Evolutionary conservation across 192 early-diverging fungal species (phyloP).

Genomic region (Paraglomus occultum): DNA sequence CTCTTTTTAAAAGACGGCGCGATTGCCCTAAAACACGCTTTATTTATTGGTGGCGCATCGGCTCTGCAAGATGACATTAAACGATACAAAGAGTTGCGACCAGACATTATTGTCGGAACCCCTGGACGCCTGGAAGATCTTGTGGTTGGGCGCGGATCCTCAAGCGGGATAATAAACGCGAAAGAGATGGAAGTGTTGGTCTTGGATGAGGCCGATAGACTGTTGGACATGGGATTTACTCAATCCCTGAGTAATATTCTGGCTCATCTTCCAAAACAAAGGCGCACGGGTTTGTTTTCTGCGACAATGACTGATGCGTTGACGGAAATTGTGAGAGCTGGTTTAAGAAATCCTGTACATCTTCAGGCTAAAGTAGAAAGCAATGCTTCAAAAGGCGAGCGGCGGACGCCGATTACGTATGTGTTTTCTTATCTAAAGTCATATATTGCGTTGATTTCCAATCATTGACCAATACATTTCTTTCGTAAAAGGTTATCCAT

Average conservation of each 20-base stretch:
- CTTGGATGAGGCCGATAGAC: constrained; percentile 92
- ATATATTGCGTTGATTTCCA: constrained; percentile 13
- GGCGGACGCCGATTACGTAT: constrained; percentile 62
- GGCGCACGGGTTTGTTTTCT: constrained; percentile 93
- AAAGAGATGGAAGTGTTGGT: constrained; percentile 85
- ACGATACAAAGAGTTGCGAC: constrained; percentile 59
- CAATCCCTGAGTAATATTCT: constrained; percentile 78
- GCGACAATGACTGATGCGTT: constrained; percentile 96
- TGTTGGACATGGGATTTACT: constrained; percentile 95
- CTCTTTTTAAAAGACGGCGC: constrained; percentile 54
- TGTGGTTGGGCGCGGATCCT: constrained; percentile 41
- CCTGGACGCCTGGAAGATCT: constrained; percentile 89
- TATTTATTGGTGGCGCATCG: constrained; percentile 74
- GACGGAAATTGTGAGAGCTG: constrained; percentile 76
- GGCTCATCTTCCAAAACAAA: constrained; percentile 81
- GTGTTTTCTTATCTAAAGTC: constrained; percentile 4
- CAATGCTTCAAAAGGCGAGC: constrained; percentile 46
- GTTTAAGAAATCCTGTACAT: constrained; percentile 87
- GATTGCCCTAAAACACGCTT: constrained; percentile 41
- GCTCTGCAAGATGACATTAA: constrained; percentile 62
- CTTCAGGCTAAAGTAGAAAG: constrained; percentile 89
- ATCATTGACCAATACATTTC: background rate
- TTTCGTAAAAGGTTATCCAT: constrained; percentile 53
- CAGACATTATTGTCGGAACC: constrained; percentile 87
- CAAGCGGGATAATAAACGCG: constrained; percentile 55